These are phyloP conservation scores for Chloranthus sessilifolius DNA, from an alignment of 164 flowering plant genomes.

Conservation along the genomic window DNA sequence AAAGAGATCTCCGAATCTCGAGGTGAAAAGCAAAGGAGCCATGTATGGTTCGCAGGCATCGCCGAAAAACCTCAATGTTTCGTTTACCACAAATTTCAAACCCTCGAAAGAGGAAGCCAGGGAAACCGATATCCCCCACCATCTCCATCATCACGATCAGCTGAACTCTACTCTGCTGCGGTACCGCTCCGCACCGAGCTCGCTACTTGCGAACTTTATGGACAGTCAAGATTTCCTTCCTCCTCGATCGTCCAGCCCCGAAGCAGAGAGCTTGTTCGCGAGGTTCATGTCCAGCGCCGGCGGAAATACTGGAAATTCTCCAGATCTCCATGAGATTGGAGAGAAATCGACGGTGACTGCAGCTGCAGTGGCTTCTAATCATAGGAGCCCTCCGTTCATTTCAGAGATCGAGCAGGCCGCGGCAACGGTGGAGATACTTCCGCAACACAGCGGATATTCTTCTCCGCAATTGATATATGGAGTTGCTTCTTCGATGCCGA, in stretches of 20 bases:
- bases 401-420: conserved; percentile 1
- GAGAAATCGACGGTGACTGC: conserved; percentile 8
- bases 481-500: conserved; percentile 16
- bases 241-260: conserved; percentile 28
- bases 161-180: conserved; percentile 33
- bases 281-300: conserved; percentile 23
- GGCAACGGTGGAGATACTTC: conserved; percentile 7
- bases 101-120: conserved; percentile 12
- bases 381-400: conserved; percentile 11
- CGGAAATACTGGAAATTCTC: conserved; percentile 6
- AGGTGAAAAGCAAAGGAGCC: not conserved
- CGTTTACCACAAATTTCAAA: conserved; percentile 17
- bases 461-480: conserved; percentile 16
- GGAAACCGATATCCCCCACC: conserved; percentile 19
- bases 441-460: conserved; percentile 14
- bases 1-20: not conserved
- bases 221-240: conserved; percentile 20
- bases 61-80: conserved; percentile 16
- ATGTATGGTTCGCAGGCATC: conserved; percentile 19
- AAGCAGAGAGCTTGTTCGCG: conserved; percentile 24
- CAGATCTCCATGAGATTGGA: conserved; percentile 17
- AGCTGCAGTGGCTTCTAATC: conserved; percentile 2
- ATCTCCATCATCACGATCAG: conserved; percentile 16
- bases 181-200: conserved; percentile 47
- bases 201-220: conserved; percentile 26